Conservation (phyloP, 345 rosid species). For the Eutrema heterophyllum region DNA sequence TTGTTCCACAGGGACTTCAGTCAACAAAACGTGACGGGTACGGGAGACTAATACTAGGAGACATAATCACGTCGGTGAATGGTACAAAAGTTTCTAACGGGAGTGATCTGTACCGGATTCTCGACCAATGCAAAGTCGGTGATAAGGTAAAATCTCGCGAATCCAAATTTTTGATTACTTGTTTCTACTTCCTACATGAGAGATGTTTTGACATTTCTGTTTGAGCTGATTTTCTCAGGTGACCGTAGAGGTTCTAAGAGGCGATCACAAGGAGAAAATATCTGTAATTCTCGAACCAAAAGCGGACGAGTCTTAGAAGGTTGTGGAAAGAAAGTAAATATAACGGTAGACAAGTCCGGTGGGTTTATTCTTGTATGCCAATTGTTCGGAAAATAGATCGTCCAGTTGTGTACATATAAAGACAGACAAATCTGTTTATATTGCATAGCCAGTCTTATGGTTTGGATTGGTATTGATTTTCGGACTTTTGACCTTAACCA, state of each 20-base stretch:
- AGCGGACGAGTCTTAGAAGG: conserved; percentile 59
- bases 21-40: conserved; percentile 84
- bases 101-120: conserved; percentile 87
- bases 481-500: not conserved
- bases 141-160: conserved; percentile 47
- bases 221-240: conserved; percentile 38
- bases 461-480: not conserved
- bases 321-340: conserved; percentile 19
- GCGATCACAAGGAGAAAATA: conserved; percentile 91
- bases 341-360: conserved; percentile 10
- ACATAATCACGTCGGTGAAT: conserved; percentile 84
- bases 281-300: conserved; percentile 82
- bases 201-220: not conserved
- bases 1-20: conserved; percentile 58
- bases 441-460: conserved; percentile 4
- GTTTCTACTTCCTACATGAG: not conserved
- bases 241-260: conserved; percentile 80
- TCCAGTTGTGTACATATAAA: conserved; percentile 25
- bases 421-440: not conserved
- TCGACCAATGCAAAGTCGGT: conserved; percentile 90
- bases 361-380: conserved; percentile 11
- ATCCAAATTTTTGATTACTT: not conserved
- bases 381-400: conserved; percentile 20
- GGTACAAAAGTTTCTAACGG: conserved; percentile 73
- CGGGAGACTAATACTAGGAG: conserved; percentile 88